Evolutionary conservation across 1,139 yeast genomes (phyloP).

Genomic region (Yamadazyma atlantica): DNA sequence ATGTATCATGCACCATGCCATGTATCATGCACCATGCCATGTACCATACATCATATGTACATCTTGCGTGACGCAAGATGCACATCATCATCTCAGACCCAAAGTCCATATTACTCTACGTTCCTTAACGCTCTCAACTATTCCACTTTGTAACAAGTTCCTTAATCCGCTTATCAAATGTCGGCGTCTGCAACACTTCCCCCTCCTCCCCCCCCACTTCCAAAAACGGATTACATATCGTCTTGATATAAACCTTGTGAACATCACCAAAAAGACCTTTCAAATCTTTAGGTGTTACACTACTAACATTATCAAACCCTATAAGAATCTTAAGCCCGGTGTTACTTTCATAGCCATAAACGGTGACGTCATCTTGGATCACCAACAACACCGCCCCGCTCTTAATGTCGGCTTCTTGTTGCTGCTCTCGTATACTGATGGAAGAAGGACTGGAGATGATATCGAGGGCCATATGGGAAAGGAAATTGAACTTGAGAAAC

Average conservation of each 20-base stretch:
- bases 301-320: constrained; percentile 31
- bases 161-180: constrained; percentile 40
- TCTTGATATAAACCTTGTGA: constrained; percentile 49
- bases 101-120: no score
- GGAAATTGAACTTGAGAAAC: constrained; percentile 57
- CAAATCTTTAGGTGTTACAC: constrained; percentile 11
- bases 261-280: constrained; percentile 39
- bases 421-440: constrained; percentile 38
- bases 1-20: no score
- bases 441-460: constrained; percentile 57
- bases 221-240: constrained; percentile 60
- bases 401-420: constrained; percentile 23
- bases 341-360: constrained; percentile 61
- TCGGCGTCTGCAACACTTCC: constrained; percentile 27
- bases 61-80: no score
- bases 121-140: no score
- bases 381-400: constrained; percentile 43
- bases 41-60: no score
- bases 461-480: constrained; percentile 68
- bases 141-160: constrained; percentile 35
- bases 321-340: constrained; percentile 61
- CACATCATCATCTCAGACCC: no score
- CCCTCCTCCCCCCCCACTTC: constrained; percentile 23
- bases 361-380: constrained; percentile 60
- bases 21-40: no score